A percentile compares a stretch with the other conserved stretches of the same genome.
These are phyloP conservation scores for Imleria badia DNA, from an alignment of 768 basidiomycete genomes.

Conservation along the genomic window DNA sequence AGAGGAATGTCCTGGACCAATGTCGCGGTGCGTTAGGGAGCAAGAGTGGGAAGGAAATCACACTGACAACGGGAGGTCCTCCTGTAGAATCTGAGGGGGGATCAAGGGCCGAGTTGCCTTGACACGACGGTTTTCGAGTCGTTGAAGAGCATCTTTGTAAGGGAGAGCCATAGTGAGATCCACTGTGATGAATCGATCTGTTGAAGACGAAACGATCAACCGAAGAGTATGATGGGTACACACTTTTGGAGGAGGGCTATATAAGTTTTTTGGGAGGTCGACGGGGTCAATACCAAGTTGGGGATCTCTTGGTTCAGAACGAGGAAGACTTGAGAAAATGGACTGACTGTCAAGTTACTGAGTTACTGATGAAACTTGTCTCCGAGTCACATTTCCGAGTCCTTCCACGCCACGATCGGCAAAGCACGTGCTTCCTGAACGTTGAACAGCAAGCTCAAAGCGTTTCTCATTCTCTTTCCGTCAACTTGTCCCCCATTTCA, in stretches of 20 bases:
- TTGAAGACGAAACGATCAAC: conserved; percentile 16
- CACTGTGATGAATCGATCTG: conserved; percentile 23
- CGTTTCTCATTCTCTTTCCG: background rate
- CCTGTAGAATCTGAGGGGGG: conserved; percentile 91
- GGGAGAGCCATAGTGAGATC: conserved; percentile 66
- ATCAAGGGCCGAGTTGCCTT: conserved; percentile 86
- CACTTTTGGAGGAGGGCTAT: conserved; percentile 24
- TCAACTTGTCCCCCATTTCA: conserved; percentile 6
- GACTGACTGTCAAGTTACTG: too few species aligned
- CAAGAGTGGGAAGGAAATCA: background rate
- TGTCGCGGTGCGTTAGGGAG: conserved; percentile 1
- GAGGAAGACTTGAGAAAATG: background rate
- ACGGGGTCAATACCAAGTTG: conserved; percentile 13
- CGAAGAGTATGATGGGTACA: background rate
- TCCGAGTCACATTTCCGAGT: background rate
- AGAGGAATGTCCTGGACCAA: conserved; percentile 59
- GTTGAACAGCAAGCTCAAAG: too few species aligned
- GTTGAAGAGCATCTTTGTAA: conserved; percentile 74
- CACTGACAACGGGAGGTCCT: conserved; percentile 83
- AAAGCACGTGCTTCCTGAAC: conserved; percentile 8
- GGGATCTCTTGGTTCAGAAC: background rate
- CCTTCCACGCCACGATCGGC: conserved; percentile 11
- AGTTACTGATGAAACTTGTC: background rate
- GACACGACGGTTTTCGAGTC: conserved; percentile 86
- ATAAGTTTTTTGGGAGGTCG: conserved; percentile 2